Evolutionary conservation across 257 asterid species (phyloP), one percentile per base, ranked within the genome.

Genomic region (Lycium ferocissimum): DNA sequence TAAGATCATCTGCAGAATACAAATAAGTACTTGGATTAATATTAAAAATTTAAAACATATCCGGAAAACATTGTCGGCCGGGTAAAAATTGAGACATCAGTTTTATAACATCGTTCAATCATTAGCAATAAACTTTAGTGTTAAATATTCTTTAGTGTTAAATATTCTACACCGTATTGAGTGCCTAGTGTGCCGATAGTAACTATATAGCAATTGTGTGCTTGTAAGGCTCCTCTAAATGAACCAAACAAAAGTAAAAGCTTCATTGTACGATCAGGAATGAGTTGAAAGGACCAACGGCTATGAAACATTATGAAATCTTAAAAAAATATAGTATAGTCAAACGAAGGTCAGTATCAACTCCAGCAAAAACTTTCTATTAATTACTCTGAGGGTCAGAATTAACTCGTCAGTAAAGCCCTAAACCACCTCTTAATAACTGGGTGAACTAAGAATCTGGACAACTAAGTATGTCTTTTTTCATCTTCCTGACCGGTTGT

Each of bases 1-100:
- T 75, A 96, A 90, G 90, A 96, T 93, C 98, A 96, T 96, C 99
- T 96, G 93, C 90, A 71, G 45, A 10, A 82, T 9, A 37, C 7
- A 38, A 70, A 84, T 14, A 9, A 26, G 20, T 51, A 76, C 15
- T 51, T 76, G 63, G 22, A 26, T 76, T 76, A 76, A 26, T 8
- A 76, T 51, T 1, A 76, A 51, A 51, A 49, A 49, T 49, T 54
- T 76, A 22, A 62, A 73, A 73, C n/a, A 47, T 20, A 26, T 12
- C 61, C 47, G 20, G 81, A 75, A 70, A 49, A 75, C 18, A 49
- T 49, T 49, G 22, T 8, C 81, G 22, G 33, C 62, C 2, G 3
- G 49, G 22, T 51, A 20, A 26, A 7, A 22, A 49, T 43, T 51
- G 62, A 51, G 40, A 75, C 45, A 45, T 22, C 45, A 75, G 61